Conservation (phyloP, 2,329 filamentous ascomycete species). For the Xylaria sp. region DNA sequence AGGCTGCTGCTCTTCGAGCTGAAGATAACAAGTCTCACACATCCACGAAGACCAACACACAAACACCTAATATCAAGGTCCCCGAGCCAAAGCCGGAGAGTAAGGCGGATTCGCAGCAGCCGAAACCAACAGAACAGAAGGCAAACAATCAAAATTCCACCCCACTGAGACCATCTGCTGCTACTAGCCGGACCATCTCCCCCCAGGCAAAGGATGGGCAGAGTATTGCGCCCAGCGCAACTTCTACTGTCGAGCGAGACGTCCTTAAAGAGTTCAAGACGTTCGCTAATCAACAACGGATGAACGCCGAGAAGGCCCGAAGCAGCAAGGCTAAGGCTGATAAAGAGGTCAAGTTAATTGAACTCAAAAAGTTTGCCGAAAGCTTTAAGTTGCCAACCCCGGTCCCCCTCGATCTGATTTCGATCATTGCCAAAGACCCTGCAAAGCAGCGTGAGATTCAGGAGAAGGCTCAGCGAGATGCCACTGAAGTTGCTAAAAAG, state of each 20-base stretch:
- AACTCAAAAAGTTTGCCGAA: constrained; percentile 91
- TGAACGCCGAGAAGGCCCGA: constrained; percentile 58
- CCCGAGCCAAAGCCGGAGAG: constrained; percentile 39
- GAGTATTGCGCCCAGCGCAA: constrained; percentile 52
- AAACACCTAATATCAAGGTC: constrained; percentile 34
- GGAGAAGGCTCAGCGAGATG: constrained; percentile 79
- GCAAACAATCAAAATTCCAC: constrained; percentile 29
- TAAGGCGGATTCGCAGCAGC: constrained; percentile 34
- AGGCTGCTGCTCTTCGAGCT: constrained; percentile 38
- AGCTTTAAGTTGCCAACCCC: constrained; percentile 94
- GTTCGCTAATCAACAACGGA: constrained; percentile 62
- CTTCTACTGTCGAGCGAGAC: constrained; percentile 63
- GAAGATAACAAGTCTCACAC: constrained; percentile 40
- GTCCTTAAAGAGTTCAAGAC: constrained; percentile 65
- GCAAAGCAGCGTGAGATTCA: constrained; percentile 91
- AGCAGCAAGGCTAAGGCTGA: constrained; percentile 67
- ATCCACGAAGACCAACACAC: constrained; percentile 29
- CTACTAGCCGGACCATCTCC: constrained; percentile 47
- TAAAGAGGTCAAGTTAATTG: constrained; percentile 89
- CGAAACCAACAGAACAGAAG: constrained; percentile 33
- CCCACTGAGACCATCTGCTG: constrained; percentile 39
- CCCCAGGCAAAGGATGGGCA: constrained; percentile 44
- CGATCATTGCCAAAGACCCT: constrained; percentile 96
- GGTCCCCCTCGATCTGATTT: constrained; percentile 87
- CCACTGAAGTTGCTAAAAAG: constrained; percentile 60